Evolutionary conservation across 805 yeast genomes (phyloP), one percentile per base, ranked within the genome.

Genomic region (Candida namnaoensis): DNA sequence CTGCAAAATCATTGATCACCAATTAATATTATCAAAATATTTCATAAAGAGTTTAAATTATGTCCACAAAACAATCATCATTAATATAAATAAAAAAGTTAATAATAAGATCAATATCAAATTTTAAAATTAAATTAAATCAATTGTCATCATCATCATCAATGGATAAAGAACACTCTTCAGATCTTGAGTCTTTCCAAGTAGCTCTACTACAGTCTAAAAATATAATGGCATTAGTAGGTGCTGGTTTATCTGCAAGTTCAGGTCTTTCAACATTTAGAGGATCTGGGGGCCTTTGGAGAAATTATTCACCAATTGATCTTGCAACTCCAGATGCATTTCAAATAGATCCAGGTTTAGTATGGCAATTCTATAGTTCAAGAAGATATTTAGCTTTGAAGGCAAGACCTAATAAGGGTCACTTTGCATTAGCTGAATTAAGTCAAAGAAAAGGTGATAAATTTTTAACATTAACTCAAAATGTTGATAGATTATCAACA

Each of bases 251-350:
- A 11, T 80, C 90, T 4, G 88, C 78, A 0, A 66, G 82, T 1
- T 81, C 91, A 1, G 95, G 95, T 0, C 63, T 88, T 13, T 77
- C 85, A 5, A 81, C 91, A 0, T 83, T 80, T 54, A 65, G 88
- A 39, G 87, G 87, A 8, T 60, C 80, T 1, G 79, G 80, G 39
- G 91, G 93, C 0, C 63, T 81, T 27, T 88, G 96, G 95, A 70
- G 76, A 45, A 77, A 77, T 46, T 82, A 76, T 62, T 82, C 82
- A 40, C 78, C 88, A 50, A 80, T 85, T 37, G 96, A 88, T 53
- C 66, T 88, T 36, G 95, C 95, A 7, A 88, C 96, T 0, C 95
- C 95, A 1, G 96, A 88, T 54, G 96, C 95, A 5, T 88, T 88
- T 57, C 74, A 79, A 44, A 66, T 68, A 15, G 90, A 88, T 55